Evolutionary conservation across 2,329 filamentous ascomycete genomes (phyloP), one percentile per base, ranked within the genome.

Genomic region (Colletotrichum filicis): DNA sequence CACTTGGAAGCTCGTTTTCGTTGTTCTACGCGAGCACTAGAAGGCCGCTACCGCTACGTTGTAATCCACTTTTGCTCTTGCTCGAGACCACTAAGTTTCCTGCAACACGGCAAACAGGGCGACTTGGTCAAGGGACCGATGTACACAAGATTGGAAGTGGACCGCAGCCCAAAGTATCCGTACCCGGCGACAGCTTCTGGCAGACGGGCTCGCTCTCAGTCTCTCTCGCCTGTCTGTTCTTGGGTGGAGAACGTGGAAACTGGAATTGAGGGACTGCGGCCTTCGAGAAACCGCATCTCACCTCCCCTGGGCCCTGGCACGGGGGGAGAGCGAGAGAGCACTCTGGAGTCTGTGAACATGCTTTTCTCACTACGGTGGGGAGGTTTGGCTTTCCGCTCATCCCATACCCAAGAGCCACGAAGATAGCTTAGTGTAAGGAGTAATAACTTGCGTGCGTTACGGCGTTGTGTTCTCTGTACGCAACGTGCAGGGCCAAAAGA

Each of bases 121-220:
- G 42, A 49, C 42, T 49, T 49, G 46, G n/a, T 66, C 66, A 42
- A 58, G 52, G 52, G 37, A 24, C 56, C 49, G 68, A 35, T 53
- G 68, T 46, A 42, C 62, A 24, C 68, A 55, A 71, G 68, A 71
- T 67, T 56, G 28, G 49, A 66, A 49, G 63, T 67, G 68, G 68
- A 60, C 49, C 49, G 37, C 37, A 46, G 37, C 52, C 52, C 64
- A 28, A 16, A 30, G 42, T 52, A 52, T 58, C 46, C 26, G 11
- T 30, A 26, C 66, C 66, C 28, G 35, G 49, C 24, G 11, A 63
- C 42, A 52, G 19, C 26, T 19, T 64, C 16, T 46, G 35, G 5
- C 26, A 58, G 52, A 55, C 65, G 4, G 42, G 35, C 30, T 55
- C 57, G 35, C 30, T 55, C 57, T 42, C 49, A 56, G 66, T 46